These are phyloP conservation scores for Scortechinia acanthostroma DNA, from an alignment of 2,329 filamentous ascomycete species.

Conservation along the genomic window DNA sequence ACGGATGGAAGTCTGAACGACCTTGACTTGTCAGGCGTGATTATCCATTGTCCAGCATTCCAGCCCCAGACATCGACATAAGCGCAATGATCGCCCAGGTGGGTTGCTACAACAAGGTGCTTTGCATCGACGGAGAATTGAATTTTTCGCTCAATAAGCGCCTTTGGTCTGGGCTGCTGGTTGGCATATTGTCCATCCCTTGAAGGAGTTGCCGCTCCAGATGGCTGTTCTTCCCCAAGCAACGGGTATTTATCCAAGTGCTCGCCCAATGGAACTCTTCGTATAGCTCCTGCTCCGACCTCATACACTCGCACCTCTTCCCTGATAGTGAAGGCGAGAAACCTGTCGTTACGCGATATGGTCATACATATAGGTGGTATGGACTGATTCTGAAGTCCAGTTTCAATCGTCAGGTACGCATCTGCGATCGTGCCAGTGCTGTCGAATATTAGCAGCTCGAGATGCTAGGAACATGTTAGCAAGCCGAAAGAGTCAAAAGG, in stretches of 20 bases:
- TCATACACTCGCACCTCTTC: neutral
- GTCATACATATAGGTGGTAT: neutral
- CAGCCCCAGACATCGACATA: neutral
- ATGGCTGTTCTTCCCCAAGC: slow-evolving; percentile 13
- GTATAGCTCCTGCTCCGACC: neutral
- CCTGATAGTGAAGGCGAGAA: neutral
- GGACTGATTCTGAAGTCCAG: neutral
- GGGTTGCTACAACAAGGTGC: slow-evolving; percentile 19
- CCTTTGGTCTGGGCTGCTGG: slow-evolving; percentile 14
- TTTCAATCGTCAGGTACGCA: slow-evolving; percentile 4
- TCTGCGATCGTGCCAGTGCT: slow-evolving; percentile 12
- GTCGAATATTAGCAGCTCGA: slow-evolving; percentile 15
- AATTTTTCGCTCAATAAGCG: slow-evolving; percentile 17
- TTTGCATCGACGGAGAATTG: slow-evolving; percentile 20
- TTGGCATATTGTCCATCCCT: no score
- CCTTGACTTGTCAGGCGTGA: no score
- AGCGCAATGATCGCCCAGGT: slow-evolving; percentile 11
- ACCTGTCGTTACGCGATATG: neutral
- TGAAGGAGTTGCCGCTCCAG: no score
- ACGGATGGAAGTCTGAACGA: no score
- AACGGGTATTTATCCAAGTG: neutral
- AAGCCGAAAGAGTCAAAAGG: neutral
- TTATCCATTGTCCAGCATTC: neutral
- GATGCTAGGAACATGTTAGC: slow-evolving; percentile 9
- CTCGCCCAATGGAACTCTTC: neutral